Evolutionary conservation across 78 protist genomes (phyloP), one percentile per base, ranked within the genome.

Genomic region (Diacronema lutheri): DNA sequence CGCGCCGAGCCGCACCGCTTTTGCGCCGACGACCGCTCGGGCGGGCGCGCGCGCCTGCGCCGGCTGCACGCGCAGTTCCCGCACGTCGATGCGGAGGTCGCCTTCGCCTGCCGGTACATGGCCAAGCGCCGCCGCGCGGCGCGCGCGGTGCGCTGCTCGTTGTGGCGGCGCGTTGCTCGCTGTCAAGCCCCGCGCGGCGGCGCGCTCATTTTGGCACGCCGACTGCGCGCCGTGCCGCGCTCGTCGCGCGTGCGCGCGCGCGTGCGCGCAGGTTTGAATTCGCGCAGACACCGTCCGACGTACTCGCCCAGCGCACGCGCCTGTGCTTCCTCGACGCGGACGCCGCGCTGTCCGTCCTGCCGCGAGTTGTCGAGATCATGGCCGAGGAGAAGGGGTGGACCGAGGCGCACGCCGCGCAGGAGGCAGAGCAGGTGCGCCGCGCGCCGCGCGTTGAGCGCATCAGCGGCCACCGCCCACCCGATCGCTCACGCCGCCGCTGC

Each of bases 61-160:
- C 4, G 21, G 13, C 23, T 11, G 83, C 25, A 73, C 33, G 14
- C 40, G 66, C 7, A 88, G 61, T 88, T 88, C 58, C 96, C 96
- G 13, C 90, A 90, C 80, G 37, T 94, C 65, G 98, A 95, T 57
- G 96, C 93, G 26, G 98, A 96, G 86, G 95, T 94, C 11, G 55
- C 58, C 14, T 92, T 82, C 82, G 93, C 88, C 3, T 12, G 80
- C 58, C 78, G n/a, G 95, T 91, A 71, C 88, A 72, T n/a, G 95
- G 95, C 9, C 56, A 83, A 46, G 92, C 69, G 81, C 86, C 4
- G 87, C 81, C 38, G 50, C 50, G 50, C 7, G 16, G 50, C 16
- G 16, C 50, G 50, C 50, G 50, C 50, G 50, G 50, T 7, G 50
- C 3, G 50, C 50, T 7, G 37, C 20, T 37, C 37, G 38, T 40